Base-by-base conservation (phyloP, 176 grass and related monocot genomes). In the Zizania latifolia region DNA sequence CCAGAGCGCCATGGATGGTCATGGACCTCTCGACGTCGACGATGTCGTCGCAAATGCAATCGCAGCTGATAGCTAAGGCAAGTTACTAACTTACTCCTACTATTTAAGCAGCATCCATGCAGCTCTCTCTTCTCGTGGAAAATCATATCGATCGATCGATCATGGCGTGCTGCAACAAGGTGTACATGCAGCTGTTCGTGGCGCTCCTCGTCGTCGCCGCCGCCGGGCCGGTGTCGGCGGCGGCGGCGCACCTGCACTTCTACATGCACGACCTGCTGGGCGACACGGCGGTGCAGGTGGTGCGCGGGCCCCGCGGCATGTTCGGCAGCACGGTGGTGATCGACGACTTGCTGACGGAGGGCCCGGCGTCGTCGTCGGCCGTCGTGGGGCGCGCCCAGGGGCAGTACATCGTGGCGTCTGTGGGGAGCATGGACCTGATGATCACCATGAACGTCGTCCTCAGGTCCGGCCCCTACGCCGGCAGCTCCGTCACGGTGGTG, bases 401-500 rank as follows among this genome's bases (percentile, higher is more conserved):
- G 2, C 28, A 67, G 60, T 87, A 87, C 79, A 22, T 53, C 38
- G n/a, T 39, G 31, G 73, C 80, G 6, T 83, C 85, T 0, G 13
- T 21, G 58, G 72, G 16, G 11, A 28, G 13, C 39, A 31, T 45
- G 13, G 69, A 74, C 32, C 40, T 90, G 1, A 59, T 86, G 30
- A 48, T 86, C 12, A 70, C 14, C 68, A 64, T 83, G 61, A 90
- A 86, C 48, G 75, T 86, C 3, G 88, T 90, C 17, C 65, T 86
- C 31, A 75, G 41, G 4, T 85, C 79, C 8, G 88, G 88, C 2
- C n/a, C 77, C 1, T 79, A 76, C 75, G 63, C 68, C 19, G 88
- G 88, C n/a, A 90, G 83, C 88, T 83, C 88, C 7, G 46, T 90
- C 2, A 65, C 79, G 16, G 75, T 90, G 24, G 3, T 89, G 6